Evolutionary conservation across 202 grass and related monocot genomes (phyloP).

Genomic region (Zizania palustris): DNA sequence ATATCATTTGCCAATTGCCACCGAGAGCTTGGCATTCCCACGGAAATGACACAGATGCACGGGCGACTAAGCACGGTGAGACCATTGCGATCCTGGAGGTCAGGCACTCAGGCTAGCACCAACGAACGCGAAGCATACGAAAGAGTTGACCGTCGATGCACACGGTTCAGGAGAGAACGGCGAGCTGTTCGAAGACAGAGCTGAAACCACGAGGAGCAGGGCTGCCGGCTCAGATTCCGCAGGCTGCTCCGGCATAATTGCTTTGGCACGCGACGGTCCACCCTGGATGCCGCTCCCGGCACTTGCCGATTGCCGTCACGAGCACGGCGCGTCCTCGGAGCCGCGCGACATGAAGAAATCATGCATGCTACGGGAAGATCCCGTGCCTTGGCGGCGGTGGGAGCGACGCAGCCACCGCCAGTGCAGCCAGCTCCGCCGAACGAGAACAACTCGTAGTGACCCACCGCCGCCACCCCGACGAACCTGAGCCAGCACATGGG

Average conservation of each 20-base stretch:
- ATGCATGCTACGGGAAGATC: conserved; percentile 60
- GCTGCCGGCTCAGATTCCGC: conserved; percentile 27
- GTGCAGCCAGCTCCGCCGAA: neutral
- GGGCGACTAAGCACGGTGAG: conserved; percentile 19
- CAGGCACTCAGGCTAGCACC: conserved; percentile 33
- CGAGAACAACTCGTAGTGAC: conserved; percentile 21
- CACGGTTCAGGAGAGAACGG: conserved; percentile 42
- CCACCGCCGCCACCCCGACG: conserved; percentile 27
- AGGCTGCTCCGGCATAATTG: conserved; percentile 14
- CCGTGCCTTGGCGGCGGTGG: conserved; percentile 33
- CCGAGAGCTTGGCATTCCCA: neutral
- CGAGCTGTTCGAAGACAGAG: conserved; percentile 1
- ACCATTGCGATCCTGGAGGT: conserved; percentile 30
- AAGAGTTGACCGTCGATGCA: conserved; percentile 27
- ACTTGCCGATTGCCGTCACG: conserved; percentile 47
- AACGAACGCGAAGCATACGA: neutral
- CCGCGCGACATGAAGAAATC: conserved; percentile 51
- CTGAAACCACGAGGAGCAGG: conserved; percentile 35
- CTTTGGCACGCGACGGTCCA: conserved; percentile 41
- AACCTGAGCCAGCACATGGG: conserved; percentile 20
- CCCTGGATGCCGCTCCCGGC: conserved; percentile 20
- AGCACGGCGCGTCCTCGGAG: conserved; percentile 44
- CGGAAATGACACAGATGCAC: conserved; percentile 25
- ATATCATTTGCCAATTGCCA: conserved; percentile 16
- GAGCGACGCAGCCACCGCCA: neutral